Conservation (phyloP, 1,139 yeast species). For the Barnettozyma hawaiiensis region DNA sequence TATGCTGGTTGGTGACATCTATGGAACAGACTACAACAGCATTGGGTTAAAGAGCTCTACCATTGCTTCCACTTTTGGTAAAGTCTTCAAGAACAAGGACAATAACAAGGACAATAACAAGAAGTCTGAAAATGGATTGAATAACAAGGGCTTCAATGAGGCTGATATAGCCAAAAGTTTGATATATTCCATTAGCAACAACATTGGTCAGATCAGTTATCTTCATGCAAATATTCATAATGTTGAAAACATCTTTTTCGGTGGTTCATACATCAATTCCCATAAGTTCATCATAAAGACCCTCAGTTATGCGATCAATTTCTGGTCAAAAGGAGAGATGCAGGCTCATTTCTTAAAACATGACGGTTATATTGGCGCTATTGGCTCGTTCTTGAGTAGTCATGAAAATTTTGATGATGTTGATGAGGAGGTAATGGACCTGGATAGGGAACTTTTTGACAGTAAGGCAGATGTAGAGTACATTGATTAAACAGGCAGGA, state of each 20-base stretch:
- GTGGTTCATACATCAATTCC: conserved; percentile 93
- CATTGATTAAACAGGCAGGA: conserved; percentile 41
- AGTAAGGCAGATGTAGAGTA: conserved; percentile 88
- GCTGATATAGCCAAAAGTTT: conserved; percentile 88
- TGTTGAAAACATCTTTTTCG: conserved; percentile 84
- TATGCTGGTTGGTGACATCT: conserved; percentile 92
- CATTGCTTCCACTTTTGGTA: conserved; percentile 93
- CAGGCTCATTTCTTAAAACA: conserved; percentile 88
- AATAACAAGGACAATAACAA: conserved; percentile 27
- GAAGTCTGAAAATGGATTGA: conserved; percentile 30
- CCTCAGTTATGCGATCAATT: conserved; percentile 84
- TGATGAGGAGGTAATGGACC: conserved; percentile 7
- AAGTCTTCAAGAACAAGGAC: conserved; percentile 65
- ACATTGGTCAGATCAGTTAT: conserved; percentile 94
- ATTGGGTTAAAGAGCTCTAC: conserved; percentile 87
- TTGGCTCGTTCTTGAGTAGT: conserved; percentile 78
- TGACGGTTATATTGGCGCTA: conserved; percentile 94
- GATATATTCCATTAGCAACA: conserved; percentile 84
- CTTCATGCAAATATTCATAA: conserved; percentile 85
- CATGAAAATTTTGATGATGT: conserved; percentile 17
- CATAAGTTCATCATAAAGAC: conserved; percentile 95
- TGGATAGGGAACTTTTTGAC: conserved; percentile 31
- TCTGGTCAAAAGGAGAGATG: conserved; percentile 93
- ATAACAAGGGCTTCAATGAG: conserved; percentile 36
- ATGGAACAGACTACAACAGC: conserved; percentile 82